Evolutionary conservation across 78 protist species (phyloP).

Genomic region (Speleostelium caveatum): DNA sequence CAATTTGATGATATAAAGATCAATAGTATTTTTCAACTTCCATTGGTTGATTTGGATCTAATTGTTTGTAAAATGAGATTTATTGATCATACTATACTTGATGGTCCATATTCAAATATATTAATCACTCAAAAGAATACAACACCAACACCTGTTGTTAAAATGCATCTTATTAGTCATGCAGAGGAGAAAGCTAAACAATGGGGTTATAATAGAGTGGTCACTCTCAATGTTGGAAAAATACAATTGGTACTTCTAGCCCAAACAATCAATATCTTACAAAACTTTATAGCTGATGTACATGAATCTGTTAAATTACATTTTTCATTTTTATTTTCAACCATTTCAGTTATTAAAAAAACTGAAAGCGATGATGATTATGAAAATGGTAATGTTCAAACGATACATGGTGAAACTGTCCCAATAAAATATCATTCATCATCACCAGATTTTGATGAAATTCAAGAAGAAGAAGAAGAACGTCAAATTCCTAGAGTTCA

Average conservation of each 20-base stretch:
- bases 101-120: conserved; percentile 36
- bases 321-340: conserved; percentile 36
- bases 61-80: conserved; percentile 52
- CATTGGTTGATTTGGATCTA: conserved; percentile 26
- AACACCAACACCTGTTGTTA: conserved; percentile 9
- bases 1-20: conserved; percentile 36
- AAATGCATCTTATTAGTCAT: conserved; percentile 61
- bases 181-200: conserved; percentile 29
- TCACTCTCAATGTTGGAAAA: conserved; percentile 40
- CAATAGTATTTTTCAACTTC: conserved; percentile 66
- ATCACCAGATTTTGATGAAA: not conserved
- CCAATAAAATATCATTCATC: too few relatives aligned
- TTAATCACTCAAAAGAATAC: conserved; percentile 10
- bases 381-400: not conserved
- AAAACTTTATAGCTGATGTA: conserved; percentile 18
- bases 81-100: conserved; percentile 8
- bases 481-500: not conserved
- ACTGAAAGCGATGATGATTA: not conserved
- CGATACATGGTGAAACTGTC: not conserved
- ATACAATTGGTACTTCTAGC: conserved; percentile 7
- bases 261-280: conserved; percentile 53
- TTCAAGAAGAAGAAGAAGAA: not conserved
- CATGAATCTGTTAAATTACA: not conserved
- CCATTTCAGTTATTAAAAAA: not conserved
- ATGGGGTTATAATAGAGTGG: conserved; percentile 34